Evolutionary conservation across 192 early-diverging fungal genomes (phyloP).

Genomic region (Rhizoclosmatium sp.): DNA sequence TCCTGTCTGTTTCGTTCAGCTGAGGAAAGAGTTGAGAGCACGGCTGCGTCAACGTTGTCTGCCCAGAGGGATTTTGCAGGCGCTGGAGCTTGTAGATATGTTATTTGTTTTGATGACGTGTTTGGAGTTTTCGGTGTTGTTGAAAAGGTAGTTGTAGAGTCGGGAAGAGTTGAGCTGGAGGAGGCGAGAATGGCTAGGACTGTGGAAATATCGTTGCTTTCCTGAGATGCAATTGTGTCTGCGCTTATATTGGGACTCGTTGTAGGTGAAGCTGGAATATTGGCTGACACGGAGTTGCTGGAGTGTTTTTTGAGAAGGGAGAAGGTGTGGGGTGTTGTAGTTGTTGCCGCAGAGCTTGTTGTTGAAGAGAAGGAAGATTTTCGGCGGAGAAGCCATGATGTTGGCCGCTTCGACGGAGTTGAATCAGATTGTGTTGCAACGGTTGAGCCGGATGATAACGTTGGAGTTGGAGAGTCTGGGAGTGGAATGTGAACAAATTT

Average conservation of each 20-base stretch:
- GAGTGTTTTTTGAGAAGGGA: neutral
- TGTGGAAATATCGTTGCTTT: neutral
- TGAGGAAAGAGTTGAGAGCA: constrained; percentile 64
- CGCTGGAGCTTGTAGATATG: constrained; percentile 39
- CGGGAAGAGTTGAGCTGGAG: neutral
- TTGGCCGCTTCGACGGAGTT: no score
- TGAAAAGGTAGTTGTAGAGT: constrained; percentile 10
- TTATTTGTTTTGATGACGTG: constrained; percentile 18
- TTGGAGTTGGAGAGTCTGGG: no score
- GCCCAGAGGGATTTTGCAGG: constrained; percentile 48
- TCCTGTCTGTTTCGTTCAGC: constrained; percentile 89
- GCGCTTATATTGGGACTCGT: neutral
- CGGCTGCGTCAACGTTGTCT: constrained; percentile 63
- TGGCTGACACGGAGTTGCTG: neutral
- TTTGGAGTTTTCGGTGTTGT: neutral
- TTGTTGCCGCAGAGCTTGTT: no score
- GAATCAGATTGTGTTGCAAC: no score
- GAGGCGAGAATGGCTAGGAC: neutral
- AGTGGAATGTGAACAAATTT: no score
- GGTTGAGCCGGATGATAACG: no score
- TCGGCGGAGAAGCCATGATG: neutral
- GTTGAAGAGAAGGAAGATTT: neutral
- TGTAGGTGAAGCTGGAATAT: neutral
- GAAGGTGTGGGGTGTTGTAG: neutral
- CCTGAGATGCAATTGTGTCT: neutral